These are phyloP conservation scores for Vaccinium macrocarpon DNA, from an alignment of 148 eudicot species.

Conservation along the genomic window DNA sequence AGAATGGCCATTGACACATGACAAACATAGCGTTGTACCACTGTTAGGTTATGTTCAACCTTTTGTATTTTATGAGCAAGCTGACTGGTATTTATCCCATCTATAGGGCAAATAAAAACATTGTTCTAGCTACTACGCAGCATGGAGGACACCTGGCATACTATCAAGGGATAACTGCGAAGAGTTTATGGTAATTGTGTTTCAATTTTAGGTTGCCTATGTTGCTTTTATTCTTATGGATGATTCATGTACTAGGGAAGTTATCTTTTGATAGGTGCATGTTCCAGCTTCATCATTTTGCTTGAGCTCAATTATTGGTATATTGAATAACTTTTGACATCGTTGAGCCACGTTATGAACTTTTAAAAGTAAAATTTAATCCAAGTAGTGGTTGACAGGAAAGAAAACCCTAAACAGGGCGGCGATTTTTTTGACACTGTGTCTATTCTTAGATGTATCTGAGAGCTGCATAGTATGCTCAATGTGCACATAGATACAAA, in stretches of 20 bases:
- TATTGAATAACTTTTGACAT: neutral
- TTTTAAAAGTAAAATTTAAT: neutral
- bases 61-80: neutral
- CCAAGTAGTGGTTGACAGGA: neutral
- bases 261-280: neutral
- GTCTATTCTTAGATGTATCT: neutral
- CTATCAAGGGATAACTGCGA: constrained; percentile 79
- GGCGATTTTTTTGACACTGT: neutral
- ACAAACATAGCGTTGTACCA: neutral
- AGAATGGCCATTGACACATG: neutral
- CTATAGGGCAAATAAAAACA: constrained; percentile 68
- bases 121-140: constrained; percentile 71
- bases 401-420: neutral
- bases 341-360: neutral
- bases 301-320: neutral
- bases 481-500: neutral
- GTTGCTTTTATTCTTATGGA: neutral
- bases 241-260: constrained; percentile 5
- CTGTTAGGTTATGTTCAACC: neutral
- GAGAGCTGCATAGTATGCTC: neutral
- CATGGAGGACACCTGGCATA: constrained; percentile 97
- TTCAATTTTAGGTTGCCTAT: neutral
- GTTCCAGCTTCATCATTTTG: neutral
- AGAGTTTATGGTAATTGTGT: constrained; percentile 65
- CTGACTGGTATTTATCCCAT: constrained; percentile 9